phyloP scores from a whole-genome alignment of 2,329 filamentous ascomycete genomes.

The Cladosporium sp. region DNA sequence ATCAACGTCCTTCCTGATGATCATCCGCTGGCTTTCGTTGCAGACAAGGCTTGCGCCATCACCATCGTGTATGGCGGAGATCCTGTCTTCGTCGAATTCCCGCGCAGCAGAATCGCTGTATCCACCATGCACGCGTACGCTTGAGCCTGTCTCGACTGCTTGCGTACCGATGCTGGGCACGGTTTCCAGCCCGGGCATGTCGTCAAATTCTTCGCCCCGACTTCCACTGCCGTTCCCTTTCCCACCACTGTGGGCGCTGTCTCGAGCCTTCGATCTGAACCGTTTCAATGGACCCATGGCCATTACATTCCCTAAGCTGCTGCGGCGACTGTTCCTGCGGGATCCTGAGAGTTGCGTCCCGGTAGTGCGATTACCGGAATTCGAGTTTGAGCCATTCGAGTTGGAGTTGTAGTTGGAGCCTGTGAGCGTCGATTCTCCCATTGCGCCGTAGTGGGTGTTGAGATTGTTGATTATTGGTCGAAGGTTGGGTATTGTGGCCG shows the following conservation, averaged over 20 bases:
- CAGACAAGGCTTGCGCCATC: conserved; percentile 13
- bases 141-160: conserved; percentile 7
- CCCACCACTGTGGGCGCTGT: neutral
- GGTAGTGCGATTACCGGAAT: neutral
- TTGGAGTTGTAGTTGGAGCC: conserved; percentile 4
- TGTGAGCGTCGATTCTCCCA: conserved; percentile 5
- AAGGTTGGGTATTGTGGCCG: conserved; percentile 18
- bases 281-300: conserved; percentile 2
- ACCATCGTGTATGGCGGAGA: neutral
- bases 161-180: conserved; percentile 10
- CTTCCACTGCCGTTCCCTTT: conserved; percentile 1
- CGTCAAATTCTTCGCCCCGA: neutral
- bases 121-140: neutral
- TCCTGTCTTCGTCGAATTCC: neutral
- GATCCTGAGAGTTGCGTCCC: neutral
- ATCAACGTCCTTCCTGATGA: conserved; percentile 17
- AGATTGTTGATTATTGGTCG: conserved; percentile 17
- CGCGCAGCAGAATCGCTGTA: neutral
- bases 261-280: neutral
- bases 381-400: neutral
- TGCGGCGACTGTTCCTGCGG: neutral
- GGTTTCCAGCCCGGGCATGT: neutral
- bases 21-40: conserved; percentile 17
- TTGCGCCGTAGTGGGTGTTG: conserved; percentile 16
- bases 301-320: neutral